Percentiles rank a stretch among this genome's conserved stretches.
Evolutionary conservation across 768 basidiomycete species (phyloP).

Genomic region (Psilocybe cyanescens): DNA sequence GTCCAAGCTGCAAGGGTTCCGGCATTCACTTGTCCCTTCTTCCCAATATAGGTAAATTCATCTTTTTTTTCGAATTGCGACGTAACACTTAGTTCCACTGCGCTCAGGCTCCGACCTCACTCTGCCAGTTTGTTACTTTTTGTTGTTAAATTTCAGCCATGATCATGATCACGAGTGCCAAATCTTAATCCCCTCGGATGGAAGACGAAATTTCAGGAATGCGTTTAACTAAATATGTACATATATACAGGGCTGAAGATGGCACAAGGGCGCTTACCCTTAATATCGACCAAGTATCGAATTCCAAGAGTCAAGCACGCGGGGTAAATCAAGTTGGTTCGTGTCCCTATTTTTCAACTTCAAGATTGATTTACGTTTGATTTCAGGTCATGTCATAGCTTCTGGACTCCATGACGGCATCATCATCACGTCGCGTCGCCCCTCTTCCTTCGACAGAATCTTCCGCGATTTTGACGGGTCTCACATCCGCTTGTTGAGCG

Average conservation of each 20-base stretch:
- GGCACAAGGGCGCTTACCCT: no score
- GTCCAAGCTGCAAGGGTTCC: background rate
- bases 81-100: background rate
- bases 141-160: background rate
- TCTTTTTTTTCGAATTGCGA: background rate
- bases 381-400: no score
- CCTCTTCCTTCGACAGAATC: background rate
- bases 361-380: no score
- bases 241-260: no score
- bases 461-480: background rate
- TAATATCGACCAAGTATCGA: no score
- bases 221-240: no score
- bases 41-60: background rate
- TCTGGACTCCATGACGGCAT: no score
- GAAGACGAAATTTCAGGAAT: no score
- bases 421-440: background rate
- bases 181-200: background rate
- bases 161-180: background rate
- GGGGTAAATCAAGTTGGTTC: no score
- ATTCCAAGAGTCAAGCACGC: no score
- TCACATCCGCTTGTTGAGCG: background rate
- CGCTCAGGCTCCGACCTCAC: background rate
- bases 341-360: no score
- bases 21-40: background rate
- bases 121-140: background rate